Percentiles rank a stretch among this genome's conserved stretches.
Conservation (phyloP, 2,329 filamentous ascomycete genomes). For the Aschersonia sp. region DNA sequence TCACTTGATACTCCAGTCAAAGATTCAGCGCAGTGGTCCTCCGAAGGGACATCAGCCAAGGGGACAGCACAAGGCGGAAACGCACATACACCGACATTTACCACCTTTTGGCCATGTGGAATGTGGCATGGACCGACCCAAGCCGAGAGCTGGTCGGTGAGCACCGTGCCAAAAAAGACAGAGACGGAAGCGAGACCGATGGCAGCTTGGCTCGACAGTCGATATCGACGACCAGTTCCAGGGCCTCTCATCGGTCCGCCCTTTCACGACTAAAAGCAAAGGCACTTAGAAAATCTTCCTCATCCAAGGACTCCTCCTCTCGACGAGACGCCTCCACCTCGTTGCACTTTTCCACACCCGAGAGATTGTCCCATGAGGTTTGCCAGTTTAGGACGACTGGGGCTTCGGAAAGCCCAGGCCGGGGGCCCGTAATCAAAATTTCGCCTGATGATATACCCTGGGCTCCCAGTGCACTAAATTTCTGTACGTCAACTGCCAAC, state of each 20-base stretch:
- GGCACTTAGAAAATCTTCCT: constrained; percentile 3
- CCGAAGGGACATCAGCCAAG: neutral
- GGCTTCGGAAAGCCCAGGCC: neutral
- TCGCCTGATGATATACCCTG: neutral
- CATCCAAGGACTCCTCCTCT: constrained; percentile 1
- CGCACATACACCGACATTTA: neutral
- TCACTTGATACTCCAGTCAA: constrained; percentile 1
- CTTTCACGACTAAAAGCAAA: constrained; percentile 16
- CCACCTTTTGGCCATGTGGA: constrained; percentile 30
- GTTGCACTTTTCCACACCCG: neutral
- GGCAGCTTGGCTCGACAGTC: constrained; percentile 2
- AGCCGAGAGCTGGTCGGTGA: constrained; percentile 37
- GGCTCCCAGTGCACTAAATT: neutral
- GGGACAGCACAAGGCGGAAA: neutral
- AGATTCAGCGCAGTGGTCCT: neutral
- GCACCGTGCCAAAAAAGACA: constrained; percentile 32
- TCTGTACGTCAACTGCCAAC: neutral
- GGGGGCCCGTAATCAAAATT: neutral
- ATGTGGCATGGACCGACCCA: constrained; percentile 43
- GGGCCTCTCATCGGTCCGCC: constrained; percentile 1
- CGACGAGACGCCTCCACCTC: neutral
- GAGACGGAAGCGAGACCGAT: constrained; percentile 5
- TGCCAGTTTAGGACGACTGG: constrained; percentile 3
- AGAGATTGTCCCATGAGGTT: neutral
- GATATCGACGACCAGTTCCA: constrained; percentile 4